A percentile compares a stretch with the other conserved stretches of the same genome.
Evolutionary conservation across 306 rosid genomes (phyloP).

Genomic region (Mimosa bimucronata): DNA sequence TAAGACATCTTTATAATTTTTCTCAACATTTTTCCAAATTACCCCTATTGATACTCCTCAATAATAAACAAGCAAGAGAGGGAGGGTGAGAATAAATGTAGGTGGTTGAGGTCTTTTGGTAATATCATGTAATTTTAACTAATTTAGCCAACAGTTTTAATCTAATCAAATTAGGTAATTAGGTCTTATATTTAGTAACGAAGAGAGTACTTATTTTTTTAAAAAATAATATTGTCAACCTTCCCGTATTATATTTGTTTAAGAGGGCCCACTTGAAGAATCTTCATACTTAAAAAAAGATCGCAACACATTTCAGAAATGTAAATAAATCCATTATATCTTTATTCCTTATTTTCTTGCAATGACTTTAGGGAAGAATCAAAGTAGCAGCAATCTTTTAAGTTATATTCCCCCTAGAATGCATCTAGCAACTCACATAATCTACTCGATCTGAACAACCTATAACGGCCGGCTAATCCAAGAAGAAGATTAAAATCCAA

Average conservation of each 20-base stretch:
- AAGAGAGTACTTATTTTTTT: too few relatives aligned
- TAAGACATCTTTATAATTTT: too few relatives aligned
- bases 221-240: too few relatives aligned
- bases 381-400: background rate
- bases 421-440: background rate
- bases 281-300: background rate
- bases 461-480: background rate
- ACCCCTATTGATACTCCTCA: too few relatives aligned
- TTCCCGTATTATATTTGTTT: background rate
- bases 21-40: too few relatives aligned
- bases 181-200: too few relatives aligned
- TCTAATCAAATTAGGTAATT: too few relatives aligned
- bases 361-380: background rate
- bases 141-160: too few relatives aligned
- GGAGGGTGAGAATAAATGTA: too few relatives aligned
- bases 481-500: background rate
- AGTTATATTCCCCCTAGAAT: background rate
- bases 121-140: too few relatives aligned
- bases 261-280: constrained; percentile 16
- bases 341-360: background rate
- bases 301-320: background rate
- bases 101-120: too few relatives aligned
- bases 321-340: background rate
- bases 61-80: too few relatives aligned
- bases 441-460: background rate